Percentiles rank a stretch among this genome's conserved stretches.
phyloP scores from a whole-genome alignment of 2,329 filamentous ascomycete species.

The Xylariaceae sp. region DNA sequence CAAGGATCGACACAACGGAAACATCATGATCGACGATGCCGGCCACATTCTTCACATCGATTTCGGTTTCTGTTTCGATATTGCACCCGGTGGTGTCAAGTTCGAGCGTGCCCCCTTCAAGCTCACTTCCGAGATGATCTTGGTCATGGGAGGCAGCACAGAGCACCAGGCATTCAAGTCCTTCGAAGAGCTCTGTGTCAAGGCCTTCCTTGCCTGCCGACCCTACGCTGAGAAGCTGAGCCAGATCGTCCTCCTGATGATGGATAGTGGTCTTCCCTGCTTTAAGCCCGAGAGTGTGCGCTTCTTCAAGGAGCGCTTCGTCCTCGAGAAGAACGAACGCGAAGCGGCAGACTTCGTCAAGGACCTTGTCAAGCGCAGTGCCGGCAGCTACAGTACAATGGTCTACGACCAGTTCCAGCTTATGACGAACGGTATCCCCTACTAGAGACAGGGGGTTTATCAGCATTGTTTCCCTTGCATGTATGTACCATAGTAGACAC shows the following conservation, averaged over 20 bases:
- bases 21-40: conserved; percentile 98
- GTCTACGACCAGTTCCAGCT: conserved; percentile 98
- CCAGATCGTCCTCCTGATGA: conserved; percentile 89
- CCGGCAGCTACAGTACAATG: conserved; percentile 83
- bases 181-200: conserved; percentile 95
- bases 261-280: conserved; percentile 91
- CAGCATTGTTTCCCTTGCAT: background rate
- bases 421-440: conserved; percentile 94
- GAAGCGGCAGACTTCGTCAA: conserved; percentile 95
- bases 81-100: conserved; percentile 91
- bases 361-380: conserved; percentile 82
- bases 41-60: conserved; percentile 98
- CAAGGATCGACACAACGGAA: conserved; percentile 98
- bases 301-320: conserved; percentile 89
- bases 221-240: conserved; percentile 84
- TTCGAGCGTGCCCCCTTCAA: conserved; percentile 99
- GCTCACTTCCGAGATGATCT: conserved; percentile 93
- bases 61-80: conserved; percentile 99
- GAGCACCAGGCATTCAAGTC: conserved; percentile 85
- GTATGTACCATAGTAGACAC: background rate
- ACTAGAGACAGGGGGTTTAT: conserved; percentile 43
- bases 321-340: conserved; percentile 82
- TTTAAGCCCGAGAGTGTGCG: conserved; percentile 95
- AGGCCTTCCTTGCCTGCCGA: conserved; percentile 83
- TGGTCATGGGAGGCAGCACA: conserved; percentile 91